Percentiles rank a stretch among this genome's conserved stretches.
These are phyloP conservation scores for Basidioascus undulatus DNA, from an alignment of 768 basidiomycete species.

Conservation along the genomic window DNA sequence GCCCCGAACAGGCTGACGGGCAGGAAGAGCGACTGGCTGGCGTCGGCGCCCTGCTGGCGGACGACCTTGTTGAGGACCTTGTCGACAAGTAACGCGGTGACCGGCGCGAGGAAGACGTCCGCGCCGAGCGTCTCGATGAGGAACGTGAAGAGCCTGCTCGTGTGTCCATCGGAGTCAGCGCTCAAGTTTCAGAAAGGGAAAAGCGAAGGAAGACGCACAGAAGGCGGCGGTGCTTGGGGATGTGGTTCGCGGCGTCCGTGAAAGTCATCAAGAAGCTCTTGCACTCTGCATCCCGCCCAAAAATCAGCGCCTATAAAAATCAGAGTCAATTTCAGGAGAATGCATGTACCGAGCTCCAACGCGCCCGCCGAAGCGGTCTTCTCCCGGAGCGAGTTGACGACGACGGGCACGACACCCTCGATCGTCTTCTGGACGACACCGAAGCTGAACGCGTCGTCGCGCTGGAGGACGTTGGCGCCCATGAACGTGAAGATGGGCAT, in stretches of 20 bases:
- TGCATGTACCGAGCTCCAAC: constrained; percentile 29
- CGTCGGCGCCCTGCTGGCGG: constrained; percentile 34
- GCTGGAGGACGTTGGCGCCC: constrained; percentile 93
- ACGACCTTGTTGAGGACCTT: constrained; percentile 44
- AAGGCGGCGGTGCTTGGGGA: constrained; percentile 77
- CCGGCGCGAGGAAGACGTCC: constrained; percentile 51
- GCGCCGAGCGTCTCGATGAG: constrained; percentile 60
- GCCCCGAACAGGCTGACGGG: constrained; percentile 30
- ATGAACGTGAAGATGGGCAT: constrained; percentile 99
- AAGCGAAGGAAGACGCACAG: constrained; percentile 28
- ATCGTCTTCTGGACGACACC: constrained; percentile 92
- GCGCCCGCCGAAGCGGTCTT: constrained; percentile 30
- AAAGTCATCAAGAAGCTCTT: constrained; percentile 65
- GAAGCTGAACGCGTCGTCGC: constrained; percentile 88
- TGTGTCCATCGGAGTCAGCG: constrained; percentile 4
- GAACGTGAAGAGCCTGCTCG: constrained; percentile 67
- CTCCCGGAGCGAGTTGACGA: constrained; percentile 52
- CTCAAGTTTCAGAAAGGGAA: background rate
- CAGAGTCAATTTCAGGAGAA: background rate
- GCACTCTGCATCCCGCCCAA: constrained; percentile 4
- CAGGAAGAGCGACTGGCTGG: constrained; percentile 33
- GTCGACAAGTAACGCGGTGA: constrained; percentile 66
- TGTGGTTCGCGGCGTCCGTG: constrained; percentile 71
- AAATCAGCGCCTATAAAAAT: background rate
- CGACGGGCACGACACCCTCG: constrained; percentile 77